phyloP scores from a whole-genome alignment of 2,329 filamentous ascomycete species.

The Ascochyta koolunga region DNA sequence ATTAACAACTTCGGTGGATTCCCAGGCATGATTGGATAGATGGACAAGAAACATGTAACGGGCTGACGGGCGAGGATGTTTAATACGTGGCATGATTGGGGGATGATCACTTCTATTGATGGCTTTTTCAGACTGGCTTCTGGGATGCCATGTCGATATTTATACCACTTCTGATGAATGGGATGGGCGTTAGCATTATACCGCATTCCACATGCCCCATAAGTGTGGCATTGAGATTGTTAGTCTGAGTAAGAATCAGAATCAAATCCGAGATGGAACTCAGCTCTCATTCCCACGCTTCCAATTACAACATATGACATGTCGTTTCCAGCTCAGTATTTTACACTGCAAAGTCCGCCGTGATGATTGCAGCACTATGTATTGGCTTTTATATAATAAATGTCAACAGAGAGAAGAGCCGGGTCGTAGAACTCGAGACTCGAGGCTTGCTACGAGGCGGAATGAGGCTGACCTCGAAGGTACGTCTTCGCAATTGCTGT shows the following conservation, averaged over 20 bases:
- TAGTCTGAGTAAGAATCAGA: constrained; percentile 33
- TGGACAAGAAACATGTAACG: background rate
- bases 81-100: constrained; percentile 2
- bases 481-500: too few relatives aligned
- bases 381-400: too few relatives aligned
- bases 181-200: constrained; percentile 44
- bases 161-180: constrained; percentile 26
- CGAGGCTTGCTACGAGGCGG: too few relatives aligned
- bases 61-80: background rate
- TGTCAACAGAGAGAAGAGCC: too few relatives aligned
- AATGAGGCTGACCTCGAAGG: too few relatives aligned
- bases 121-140: constrained; percentile 14
- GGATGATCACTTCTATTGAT: background rate
- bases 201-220: constrained; percentile 36
- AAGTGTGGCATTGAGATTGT: constrained; percentile 13
- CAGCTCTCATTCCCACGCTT: constrained; percentile 1
- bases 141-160: constrained; percentile 33
- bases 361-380: too few relatives aligned
- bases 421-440: too few relatives aligned
- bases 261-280: constrained; percentile 35
- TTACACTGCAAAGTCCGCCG: too few relatives aligned
- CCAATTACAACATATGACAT: background rate
- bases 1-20: constrained; percentile 47
- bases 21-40: constrained; percentile 40
- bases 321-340: too few relatives aligned